Base-by-base conservation (phyloP, 345 rosid species). In the Populus euphratica region DNA sequence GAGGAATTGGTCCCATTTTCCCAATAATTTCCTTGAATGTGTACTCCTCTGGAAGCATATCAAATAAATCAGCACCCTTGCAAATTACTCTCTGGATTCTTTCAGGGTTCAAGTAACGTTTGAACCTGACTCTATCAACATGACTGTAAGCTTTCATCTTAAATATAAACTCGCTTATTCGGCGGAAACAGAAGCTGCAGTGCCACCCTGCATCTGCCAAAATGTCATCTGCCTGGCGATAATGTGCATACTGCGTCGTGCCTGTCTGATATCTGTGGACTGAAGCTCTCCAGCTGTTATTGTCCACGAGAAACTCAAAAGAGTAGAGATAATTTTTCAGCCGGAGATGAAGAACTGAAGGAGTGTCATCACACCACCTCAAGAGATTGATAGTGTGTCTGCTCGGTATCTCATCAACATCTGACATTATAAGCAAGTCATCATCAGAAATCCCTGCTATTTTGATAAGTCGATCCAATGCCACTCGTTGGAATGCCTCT, bases 391-490 rank as follows among this genome's bases (percentile, higher is more conserved):
- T 90, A 6, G 96, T 93, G 77, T 93, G 98, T 36, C 92, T 81
- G 69, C 96, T 93, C 9, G 98, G 98, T 6, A 93, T 93, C 90
- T 93, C 98, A 79, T 93, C 97, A 35, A 91, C 94, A 76, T 93
- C 98, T 11, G 96, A 91, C 94, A 93, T 93, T 56, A 91, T 91
- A 86, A 93, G 76, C 82, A 93, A 82, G 80, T 93, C 98, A 74
- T 91, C 98, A 43, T 93, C 96, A 0, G 91, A 84, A 41, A 91
- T 90, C 31, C 96, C 97, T 0, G 97, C 94, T 5, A 88, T 79
- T 78, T 79, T 88, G 18, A 93, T 82, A 29, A 93, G 94, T 82
- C 86, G 93, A 82, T 93, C 97, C 81, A 93, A 73, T 6, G 96
- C 94, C 5, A 93, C 86, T 73, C 97, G 85, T 47, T 93, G 97